Evolutionary conservation across 352 stramenopile species (phyloP), one percentile per base, ranked within the genome.

Genomic region (Peronospora farinosa): DNA sequence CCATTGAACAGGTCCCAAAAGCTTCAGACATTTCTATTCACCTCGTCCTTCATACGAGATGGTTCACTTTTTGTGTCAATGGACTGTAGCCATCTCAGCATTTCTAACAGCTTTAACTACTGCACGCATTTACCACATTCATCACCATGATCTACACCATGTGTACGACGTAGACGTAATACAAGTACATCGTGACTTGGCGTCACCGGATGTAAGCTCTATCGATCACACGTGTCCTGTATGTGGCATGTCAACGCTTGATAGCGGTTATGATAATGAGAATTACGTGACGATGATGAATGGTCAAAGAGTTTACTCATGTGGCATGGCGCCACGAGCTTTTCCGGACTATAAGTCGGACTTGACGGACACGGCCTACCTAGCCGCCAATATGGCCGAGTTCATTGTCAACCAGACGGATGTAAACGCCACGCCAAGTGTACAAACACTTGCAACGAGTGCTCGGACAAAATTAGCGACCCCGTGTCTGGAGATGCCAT

Each of bases 331-430:
- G 15, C 42, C 76, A 42, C 67, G 67, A 9, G 11, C 36, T 16
- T 84, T 86, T 43, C 13, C 49, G 2, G 31, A 64, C 47, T 83
- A 85, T 53, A 53, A 54, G 40, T 80, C 77, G 46, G 33, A 74
- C 40, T 74, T 79, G 43, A 88, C 81, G 15, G 78, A 92, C 57
- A 75, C 78, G 37, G 51, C 78, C 23, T 88, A 88, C 48, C 46
- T 90, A 31, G 81, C 74, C 7, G 76, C 78, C 39, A 90, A 88
- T 43, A 82, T 92, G 68, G 80, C 85, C 44, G 72, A 57, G 28
- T 70, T 47, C 15, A 61, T 72, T 41, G 47, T 65, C 13, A 69
- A 60, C 57, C 66, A 69, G 57, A 78, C 69, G 21, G 66, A 68
- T 37, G 13, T 59, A 8, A 50, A 68, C 17, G 65, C 74, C 47